These are phyloP conservation scores for Ziziphus jujuba DNA, from an alignment of 306 rosid species.

Conservation along the genomic window DNA sequence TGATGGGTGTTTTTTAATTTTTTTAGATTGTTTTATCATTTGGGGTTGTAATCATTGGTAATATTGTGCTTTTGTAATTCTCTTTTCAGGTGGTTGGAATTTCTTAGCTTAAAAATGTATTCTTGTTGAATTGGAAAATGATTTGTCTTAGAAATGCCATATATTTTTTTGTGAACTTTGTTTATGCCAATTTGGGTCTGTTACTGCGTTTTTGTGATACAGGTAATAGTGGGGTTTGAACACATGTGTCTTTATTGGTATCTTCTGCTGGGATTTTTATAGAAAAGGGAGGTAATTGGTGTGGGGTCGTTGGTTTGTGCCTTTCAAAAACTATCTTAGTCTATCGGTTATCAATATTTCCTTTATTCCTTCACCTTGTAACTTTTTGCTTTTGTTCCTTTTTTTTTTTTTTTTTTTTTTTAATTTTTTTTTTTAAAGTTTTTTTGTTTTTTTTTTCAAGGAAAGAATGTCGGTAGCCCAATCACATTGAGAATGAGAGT, in stretches of 20 bases:
- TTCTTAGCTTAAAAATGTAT: background rate
- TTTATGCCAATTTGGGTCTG: background rate
- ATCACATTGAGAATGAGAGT: too few relatives aligned
- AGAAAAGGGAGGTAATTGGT: background rate
- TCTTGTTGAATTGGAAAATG: too few relatives aligned
- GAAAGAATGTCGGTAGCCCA: too few relatives aligned
- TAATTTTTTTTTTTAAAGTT: too few relatives aligned
- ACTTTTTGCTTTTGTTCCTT: too few relatives aligned
- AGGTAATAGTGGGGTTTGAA: background rate
- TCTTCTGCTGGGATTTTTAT: background rate
- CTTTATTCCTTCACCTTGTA: background rate
- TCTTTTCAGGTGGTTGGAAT: background rate
- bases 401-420: too few relatives aligned
- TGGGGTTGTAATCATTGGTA: background rate
- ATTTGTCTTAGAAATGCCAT: too few relatives aligned
- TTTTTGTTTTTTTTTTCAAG: too few relatives aligned
- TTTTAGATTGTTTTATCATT: background rate
- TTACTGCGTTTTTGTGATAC: background rate
- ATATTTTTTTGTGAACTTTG: background rate
- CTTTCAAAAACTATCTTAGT: background rate
- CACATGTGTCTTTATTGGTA: conserved; percentile 7
- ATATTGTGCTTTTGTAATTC: background rate
- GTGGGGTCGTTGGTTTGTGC: background rate
- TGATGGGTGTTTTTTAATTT: too few relatives aligned
- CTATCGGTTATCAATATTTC: background rate